Percentiles rank a stretch among this genome's conserved stretches.
Conservation (phyloP, 208 protist species). For the Entamoeba histolytica region DNA sequence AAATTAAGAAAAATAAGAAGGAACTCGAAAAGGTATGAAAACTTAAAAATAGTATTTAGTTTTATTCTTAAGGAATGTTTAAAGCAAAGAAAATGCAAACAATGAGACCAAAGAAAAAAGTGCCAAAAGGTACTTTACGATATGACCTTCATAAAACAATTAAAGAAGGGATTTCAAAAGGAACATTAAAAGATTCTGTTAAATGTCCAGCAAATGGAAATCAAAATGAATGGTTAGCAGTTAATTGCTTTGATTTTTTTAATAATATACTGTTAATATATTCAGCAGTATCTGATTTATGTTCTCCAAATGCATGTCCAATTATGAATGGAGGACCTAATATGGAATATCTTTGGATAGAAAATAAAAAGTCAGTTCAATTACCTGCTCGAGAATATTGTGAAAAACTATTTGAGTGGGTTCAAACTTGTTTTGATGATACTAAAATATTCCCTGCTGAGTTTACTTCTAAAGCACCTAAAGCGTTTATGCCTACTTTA, state of each 20-base stretch:
- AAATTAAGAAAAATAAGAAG: no score
- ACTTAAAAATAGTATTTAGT: no score
- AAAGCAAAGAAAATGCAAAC: background rate
- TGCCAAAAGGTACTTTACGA: background rate
- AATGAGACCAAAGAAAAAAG: background rate
- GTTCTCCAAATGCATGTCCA: slow-evolving; percentile 44
- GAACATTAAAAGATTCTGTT: slow-evolving; percentile 19
- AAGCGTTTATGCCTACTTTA: slow-evolving; percentile 56
- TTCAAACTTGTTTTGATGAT: slow-evolving; percentile 77
- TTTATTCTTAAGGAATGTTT: no score
- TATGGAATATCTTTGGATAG: slow-evolving; percentile 75
- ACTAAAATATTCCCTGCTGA: slow-evolving; percentile 70
- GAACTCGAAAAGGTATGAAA: no score
- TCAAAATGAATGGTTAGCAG: slow-evolving; percentile 24
- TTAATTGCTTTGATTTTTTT: slow-evolving; percentile 76
- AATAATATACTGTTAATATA: slow-evolving; percentile 95
- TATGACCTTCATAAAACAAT: background rate
- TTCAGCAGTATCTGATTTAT: slow-evolving; percentile 89
- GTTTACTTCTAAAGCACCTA: slow-evolving; percentile 40
- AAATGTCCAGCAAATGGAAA: slow-evolving; percentile 21
- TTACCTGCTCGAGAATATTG: slow-evolving; percentile 84
- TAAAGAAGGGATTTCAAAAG: slow-evolving; percentile 20
- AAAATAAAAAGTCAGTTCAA: slow-evolving; percentile 46
- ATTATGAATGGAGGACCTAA: slow-evolving; percentile 4
- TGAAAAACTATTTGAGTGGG: slow-evolving; percentile 82